phyloP scores from a whole-genome alignment of 352 stramenopile genomes.

The Pythium aquatile region DNA sequence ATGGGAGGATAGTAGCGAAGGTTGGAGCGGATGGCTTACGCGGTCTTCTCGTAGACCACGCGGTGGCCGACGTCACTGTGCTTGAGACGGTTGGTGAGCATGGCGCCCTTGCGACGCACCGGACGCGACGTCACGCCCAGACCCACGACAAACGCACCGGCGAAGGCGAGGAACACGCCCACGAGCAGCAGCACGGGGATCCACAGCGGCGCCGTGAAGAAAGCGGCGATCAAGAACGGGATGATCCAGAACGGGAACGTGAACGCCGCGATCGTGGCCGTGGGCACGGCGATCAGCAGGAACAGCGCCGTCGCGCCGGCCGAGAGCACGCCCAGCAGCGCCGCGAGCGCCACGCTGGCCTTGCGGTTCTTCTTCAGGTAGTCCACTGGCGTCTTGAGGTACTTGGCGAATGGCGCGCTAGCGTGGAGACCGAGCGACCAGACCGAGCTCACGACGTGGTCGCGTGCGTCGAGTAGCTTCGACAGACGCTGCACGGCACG shows the following conservation, averaged over 20 bases:
- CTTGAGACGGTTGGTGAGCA: conserved; percentile 78
- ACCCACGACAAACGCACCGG: conserved; percentile 69
- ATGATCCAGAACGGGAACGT: conserved; percentile 87
- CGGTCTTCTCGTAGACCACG: conserved; percentile 80
- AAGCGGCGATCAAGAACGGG: conserved; percentile 65
- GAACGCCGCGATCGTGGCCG: conserved; percentile 62
- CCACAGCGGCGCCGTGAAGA: conserved; percentile 83
- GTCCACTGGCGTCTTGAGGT: conserved; percentile 54
- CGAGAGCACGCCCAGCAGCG: conserved; percentile 47
- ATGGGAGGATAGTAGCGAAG: background rate
- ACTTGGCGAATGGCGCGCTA: conserved; percentile 36
- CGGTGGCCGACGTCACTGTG: conserved; percentile 79
- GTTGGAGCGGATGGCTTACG: conserved; percentile 25
- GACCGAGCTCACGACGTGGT: conserved; percentile 55
- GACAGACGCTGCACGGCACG: conserved; percentile 63
- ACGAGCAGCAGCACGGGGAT: conserved; percentile 65
- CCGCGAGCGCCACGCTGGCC: conserved; percentile 57
- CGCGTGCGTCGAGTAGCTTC: conserved; percentile 73
- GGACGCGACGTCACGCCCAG: conserved; percentile 71
- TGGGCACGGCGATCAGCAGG: conserved; percentile 67
- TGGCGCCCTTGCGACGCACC: conserved; percentile 72
- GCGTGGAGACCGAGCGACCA: conserved; percentile 40
- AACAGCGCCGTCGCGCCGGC: conserved; percentile 58
- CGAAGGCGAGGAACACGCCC: conserved; percentile 61
- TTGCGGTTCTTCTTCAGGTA: conserved; percentile 78